Evolutionary conservation across 768 basidiomycete species (phyloP), one percentile per base, ranked within the genome.

Genomic region (Royoungia palumana): DNA sequence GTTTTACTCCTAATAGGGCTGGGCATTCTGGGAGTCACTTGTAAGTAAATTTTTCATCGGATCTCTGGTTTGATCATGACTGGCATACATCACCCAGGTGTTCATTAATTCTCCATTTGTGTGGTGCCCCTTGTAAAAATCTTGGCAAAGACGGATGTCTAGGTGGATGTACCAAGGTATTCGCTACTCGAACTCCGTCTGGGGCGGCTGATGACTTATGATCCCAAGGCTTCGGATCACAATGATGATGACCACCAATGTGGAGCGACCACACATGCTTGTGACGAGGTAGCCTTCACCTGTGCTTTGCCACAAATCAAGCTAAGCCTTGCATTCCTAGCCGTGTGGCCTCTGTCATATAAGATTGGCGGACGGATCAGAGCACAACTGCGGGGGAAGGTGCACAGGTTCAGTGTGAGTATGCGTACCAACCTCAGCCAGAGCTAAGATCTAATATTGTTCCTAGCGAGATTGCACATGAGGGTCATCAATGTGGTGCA

Each of bases 181-280:
- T 56, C 8, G 21, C 35, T 19, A 6, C 36, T 20, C 16, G 2
- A 20, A 41, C 11, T 49, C 6, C 21, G 8, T 16, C 13, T 36
- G 2, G 6, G 37, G 10, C 44, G 43, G 24, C 35, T 46, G 12
- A 49, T 32, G 16, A 19, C n/a, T 13, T 30, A 14, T 30, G 32
- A 14, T 41, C 14, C 14, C 4, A 34, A 84, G 81, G 65, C 75
- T 16, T 66, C 68, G 4, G 72, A 63, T 3, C 82, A 83, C 45
- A 51, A 54, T 14, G 80, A 73, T 6, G 72, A 70, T 1, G 75
- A 72, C 17, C 83, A 84, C 53, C 51, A 74, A 41, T 84, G 82
- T 51, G 71, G 79, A 1, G 78, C 79, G 1, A 47, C 59, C 36
- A 58, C 71, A 1, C 82, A 85, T 53, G 73, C 73, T 22, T 84